Evolutionary conservation across 495 filamentous ascomycete genomes (phyloP), one percentile per base, ranked within the genome.

Genomic region (Barbatosphaeria neglecta): DNA sequence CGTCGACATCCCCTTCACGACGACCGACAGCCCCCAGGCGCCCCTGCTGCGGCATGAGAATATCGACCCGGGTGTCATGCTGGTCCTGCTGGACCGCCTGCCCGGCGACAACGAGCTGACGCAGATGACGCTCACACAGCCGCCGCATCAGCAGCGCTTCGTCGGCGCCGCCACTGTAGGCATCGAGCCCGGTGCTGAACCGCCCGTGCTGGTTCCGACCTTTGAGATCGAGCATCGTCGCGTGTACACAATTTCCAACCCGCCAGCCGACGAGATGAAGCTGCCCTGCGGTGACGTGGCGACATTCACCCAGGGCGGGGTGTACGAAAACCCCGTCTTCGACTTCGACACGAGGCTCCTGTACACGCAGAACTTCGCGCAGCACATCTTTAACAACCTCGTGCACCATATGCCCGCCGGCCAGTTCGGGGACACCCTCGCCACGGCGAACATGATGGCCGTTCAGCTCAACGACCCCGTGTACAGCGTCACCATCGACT

Each of bases 91-190:
- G 11, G 48, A 44, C 31, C 15, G 48, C 10, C 17, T 37, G 9
- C 51, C 51, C 2, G 7, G 27, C 10, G 43, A 40, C 8, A 16
- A 33, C 6, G 33, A 47, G 9, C 19, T 47, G 6, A 22, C 18
- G 18, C 11, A 17, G 13, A 43, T 54, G 10, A 50, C 44, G 4
- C 46, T 66, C 42, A 44, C 53, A 8, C 56, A 60, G 41, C 62
- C 64, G 1, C 45, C 56, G 0, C 65, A 68, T 47, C 65, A 68
- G 25, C 62, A 66, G 25, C 45, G 45, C 22, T 68, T 68, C 35
- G 27, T 8, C 3, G 27, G 3, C 15, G 50, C 53, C 2, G 9
- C 27, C 9, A 31, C 27, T 13, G 27, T 31, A 10, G 27, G 27
- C 15, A 31, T 31, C 27, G 27, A 31, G 7, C 27, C 27, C 2